Evolutionary conservation across 2,329 filamentous ascomycete genomes (phyloP), one percentile per base, ranked within the genome.

Genomic region (Talaromyces sp.): DNA sequence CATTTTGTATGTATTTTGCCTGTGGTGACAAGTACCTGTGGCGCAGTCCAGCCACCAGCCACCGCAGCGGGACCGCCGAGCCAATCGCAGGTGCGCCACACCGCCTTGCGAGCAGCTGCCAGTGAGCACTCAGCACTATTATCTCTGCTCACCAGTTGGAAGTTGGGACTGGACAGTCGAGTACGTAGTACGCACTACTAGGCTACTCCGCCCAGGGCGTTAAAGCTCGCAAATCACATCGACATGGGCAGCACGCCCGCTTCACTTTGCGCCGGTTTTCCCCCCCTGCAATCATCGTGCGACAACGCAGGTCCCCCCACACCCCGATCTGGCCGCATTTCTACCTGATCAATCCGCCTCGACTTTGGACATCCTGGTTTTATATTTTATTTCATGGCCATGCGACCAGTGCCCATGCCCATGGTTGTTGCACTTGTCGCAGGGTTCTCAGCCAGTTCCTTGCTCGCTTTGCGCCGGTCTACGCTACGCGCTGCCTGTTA

Each of bases 231-330:
- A n/a, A 38, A 38, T 38, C 35, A 38, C 35, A 38, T 38, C 35
- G 35, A 38, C 5, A 52, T 26, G 8, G 24, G 24, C 31, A 3
- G 46, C 26, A 50, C 54, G 49, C 55, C 55, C 56, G 59, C 38
- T 46, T 56, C 56, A 56, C 58, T 50, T 49, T 54, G 24, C 51
- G 24, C 21, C 49, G 26, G 49, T 31, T 29, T 52, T 17, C 7
- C 13, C 49, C n/a, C 49, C 60, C 26, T 51, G 60, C 66, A 69
- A 67, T 68, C 66, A 69, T 41, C 61, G 41, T 43, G 58, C 62
- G 65, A 65, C 67, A 68, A 66, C 66, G 61, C 64, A 68, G 57
- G 60, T 59, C 49, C 56, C 56, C 51, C 56, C 62, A 59, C 62
- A 61, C 55, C 35, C 50, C 53, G 50, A 49, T 31, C 49, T 49